These are phyloP conservation scores for Cryptococcus sp. DNA, from an alignment of 1,284 basidiomycete genomes.

Conservation along the genomic window DNA sequence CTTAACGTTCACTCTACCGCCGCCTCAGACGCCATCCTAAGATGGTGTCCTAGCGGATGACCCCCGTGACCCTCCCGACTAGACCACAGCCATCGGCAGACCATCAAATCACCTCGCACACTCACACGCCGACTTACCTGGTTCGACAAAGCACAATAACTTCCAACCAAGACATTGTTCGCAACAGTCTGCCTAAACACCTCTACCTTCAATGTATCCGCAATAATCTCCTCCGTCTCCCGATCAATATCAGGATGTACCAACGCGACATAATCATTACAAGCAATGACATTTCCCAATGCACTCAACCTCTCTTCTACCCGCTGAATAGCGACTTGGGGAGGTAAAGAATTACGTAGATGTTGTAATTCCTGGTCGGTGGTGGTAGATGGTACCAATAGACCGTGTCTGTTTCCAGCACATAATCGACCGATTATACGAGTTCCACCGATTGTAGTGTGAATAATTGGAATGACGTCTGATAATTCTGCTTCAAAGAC, in stretches of 20 bases:
- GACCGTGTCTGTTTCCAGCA: constrained; percentile 91
- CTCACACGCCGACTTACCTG: constrained; percentile 30
- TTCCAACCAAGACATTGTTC: constrained; percentile 93
- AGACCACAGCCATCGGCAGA: too few relatives aligned
- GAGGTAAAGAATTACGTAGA: constrained; percentile 92
- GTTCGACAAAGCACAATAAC: constrained; percentile 91
- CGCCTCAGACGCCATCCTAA: too few relatives aligned
- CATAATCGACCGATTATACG: constrained; percentile 90
- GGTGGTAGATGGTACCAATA: constrained; percentile 91
- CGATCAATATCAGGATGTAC: constrained; percentile 97
- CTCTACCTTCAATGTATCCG: constrained; percentile 97
- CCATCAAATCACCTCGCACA: too few relatives aligned
- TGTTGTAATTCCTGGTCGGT: constrained; percentile 99
- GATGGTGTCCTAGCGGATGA: too few relatives aligned
- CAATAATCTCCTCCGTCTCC: constrained; percentile 99
- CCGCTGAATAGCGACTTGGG: constrained; percentile 84
- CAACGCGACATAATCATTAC: constrained; percentile 95
- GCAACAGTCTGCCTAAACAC: constrained; percentile 98
- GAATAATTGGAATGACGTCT: constrained; percentile 93
- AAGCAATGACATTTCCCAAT: constrained; percentile 96
- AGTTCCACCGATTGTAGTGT: constrained; percentile 93
- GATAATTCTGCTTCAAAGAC: constrained; percentile 92
- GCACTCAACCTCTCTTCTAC: constrained; percentile 96
- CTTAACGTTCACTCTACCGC: too few relatives aligned
- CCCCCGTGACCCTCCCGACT: background rate